Evolutionary conservation across 2,329 filamentous ascomycete genomes (phyloP), one percentile per base, ranked within the genome.

Genomic region (Penicillium crustosum): DNA sequence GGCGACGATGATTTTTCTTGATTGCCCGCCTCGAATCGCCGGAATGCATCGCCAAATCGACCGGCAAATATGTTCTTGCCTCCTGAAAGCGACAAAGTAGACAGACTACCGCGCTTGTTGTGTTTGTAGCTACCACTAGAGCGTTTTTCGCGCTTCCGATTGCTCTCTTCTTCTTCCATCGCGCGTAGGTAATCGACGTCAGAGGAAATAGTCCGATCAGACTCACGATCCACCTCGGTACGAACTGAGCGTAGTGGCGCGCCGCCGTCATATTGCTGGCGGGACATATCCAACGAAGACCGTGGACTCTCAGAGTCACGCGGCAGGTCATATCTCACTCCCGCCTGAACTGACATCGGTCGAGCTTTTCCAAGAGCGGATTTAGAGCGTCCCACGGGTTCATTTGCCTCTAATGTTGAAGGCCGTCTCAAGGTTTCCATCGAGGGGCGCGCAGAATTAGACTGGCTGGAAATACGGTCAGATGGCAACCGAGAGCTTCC

Each of bases 21-120:
- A 59, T 74, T 75, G 58, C 80, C 83, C 25, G 79, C 82, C 73
- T 99, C 94, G 66, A 97, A 97, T 6, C 89, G 85, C 69, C 93
- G 91, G 77, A 97, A 97, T 3, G 93, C 93, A 68, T 97, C 93
- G 0, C 93, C 91, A 72, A 97, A 97, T 66, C 89, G 91, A 25
- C 92, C 90, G 6, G 87, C 88, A n/a, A 97, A 80, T 38, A 96
- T 86, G 57, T 86, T 90, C 74, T 94, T 96, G 27, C 89, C 89
- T 39, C 86, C 86, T 7, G 89, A 86, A 19, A 91, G 76, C 0
- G 88, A 86, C 54, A 89, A 82, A 1, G 82, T 84, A 13, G 84
- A 83, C 61, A 96, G 76, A 72, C 90, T 94, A 1, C 87, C 82
- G 12, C 90, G 84, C 73, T 96, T 96, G 47, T 78, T 77, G 63